A percentile compares a stretch with the other conserved stretches of the same genome.
These are phyloP conservation scores for Tremella fuciformis DNA, from an alignment of 768 basidiomycete species.

Conservation along the genomic window DNA sequence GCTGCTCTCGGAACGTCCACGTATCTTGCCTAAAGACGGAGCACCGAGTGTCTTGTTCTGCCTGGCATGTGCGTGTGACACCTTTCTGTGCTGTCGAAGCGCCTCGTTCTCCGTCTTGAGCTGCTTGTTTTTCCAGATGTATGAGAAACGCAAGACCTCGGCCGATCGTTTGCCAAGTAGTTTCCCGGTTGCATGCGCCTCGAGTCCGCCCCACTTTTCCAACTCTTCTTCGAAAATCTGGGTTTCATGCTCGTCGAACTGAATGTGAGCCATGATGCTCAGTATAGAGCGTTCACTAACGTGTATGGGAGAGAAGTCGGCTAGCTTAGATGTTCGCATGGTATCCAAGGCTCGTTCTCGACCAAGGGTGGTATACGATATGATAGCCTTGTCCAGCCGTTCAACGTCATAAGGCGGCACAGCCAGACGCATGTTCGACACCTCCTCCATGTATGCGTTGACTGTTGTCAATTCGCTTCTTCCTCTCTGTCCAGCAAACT, in stretches of 20 bases:
- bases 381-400: conserved; percentile 33
- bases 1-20: conserved; percentile 18
- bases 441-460: conserved; percentile 31
- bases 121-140: conserved; percentile 48
- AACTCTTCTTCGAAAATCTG: conserved; percentile 41
- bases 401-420: conserved; percentile 41
- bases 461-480: conserved; percentile 18
- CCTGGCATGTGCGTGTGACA: conserved; percentile 31
- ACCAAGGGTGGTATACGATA: conserved; percentile 26
- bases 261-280: not conserved
- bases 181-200: conserved; percentile 44
- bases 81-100: conserved; percentile 36
- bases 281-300: conserved; percentile 17
- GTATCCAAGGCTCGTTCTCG: conserved; percentile 24
- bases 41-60: conserved; percentile 44
- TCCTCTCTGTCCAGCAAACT: conserved; percentile 6
- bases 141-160: conserved; percentile 47
- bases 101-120: conserved; percentile 44
- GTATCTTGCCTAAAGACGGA: conserved; percentile 35
- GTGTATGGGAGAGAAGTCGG: conserved; percentile 36
- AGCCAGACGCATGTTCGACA: conserved; percentile 25
- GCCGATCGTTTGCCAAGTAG: conserved; percentile 28
- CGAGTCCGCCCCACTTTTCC: conserved; percentile 41
- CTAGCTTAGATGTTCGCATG: conserved; percentile 24
- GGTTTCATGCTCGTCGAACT: conserved; percentile 44